A percentile compares a stretch with the other conserved stretches of the same genome.
phyloP scores from a whole-genome alignment of 2,329 filamentous ascomycete species.

The Cercospora beticola region DNA sequence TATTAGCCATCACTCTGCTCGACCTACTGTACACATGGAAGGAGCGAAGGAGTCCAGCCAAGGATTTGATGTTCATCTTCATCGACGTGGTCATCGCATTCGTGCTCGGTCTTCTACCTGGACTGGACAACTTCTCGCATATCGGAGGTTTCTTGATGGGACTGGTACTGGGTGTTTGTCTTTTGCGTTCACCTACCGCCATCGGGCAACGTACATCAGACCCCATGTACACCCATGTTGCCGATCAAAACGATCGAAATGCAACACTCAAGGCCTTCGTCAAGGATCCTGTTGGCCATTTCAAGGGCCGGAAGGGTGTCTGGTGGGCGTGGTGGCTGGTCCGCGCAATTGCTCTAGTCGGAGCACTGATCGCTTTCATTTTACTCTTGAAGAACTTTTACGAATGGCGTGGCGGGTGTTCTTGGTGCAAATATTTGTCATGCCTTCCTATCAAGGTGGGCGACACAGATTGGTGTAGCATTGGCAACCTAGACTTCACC shows the following conservation, averaged over 20 bases:
- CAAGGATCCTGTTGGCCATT: slow-evolving; percentile 66
- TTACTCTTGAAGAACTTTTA: slow-evolving; percentile 91
- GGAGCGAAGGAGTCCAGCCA: slow-evolving; percentile 71
- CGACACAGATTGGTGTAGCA: slow-evolving; percentile 61
- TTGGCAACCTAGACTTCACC: slow-evolving; percentile 43
- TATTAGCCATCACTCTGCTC: slow-evolving; percentile 82
- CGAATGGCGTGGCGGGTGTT: slow-evolving; percentile 69
- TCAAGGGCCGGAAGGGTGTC: slow-evolving; percentile 84
- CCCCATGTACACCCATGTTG: slow-evolving; percentile 25
- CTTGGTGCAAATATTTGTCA: slow-evolving; percentile 93
- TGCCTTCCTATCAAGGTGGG: slow-evolving; percentile 68
- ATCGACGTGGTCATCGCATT: slow-evolving; percentile 88
- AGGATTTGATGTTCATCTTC: slow-evolving; percentile 83
- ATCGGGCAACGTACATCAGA: slow-evolving; percentile 31
- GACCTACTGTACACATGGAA: slow-evolving; percentile 93
- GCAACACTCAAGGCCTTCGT: slow-evolving; percentile 45
- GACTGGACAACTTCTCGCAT: slow-evolving; percentile 94
- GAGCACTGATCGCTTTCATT: slow-evolving; percentile 82
- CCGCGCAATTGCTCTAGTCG: slow-evolving; percentile 71
- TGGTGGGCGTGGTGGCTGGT: slow-evolving; percentile 99
- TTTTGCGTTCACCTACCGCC: slow-evolving; percentile 83
- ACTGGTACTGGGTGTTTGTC: slow-evolving; percentile 77
- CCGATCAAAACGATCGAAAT: slow-evolving; percentile 22
- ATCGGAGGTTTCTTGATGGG: slow-evolving; percentile 96
- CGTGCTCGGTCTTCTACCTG: slow-evolving; percentile 84